Evolutionary conservation across 129 eudicot genomes (phyloP).

Genomic region (Tagetes erecta): DNA sequence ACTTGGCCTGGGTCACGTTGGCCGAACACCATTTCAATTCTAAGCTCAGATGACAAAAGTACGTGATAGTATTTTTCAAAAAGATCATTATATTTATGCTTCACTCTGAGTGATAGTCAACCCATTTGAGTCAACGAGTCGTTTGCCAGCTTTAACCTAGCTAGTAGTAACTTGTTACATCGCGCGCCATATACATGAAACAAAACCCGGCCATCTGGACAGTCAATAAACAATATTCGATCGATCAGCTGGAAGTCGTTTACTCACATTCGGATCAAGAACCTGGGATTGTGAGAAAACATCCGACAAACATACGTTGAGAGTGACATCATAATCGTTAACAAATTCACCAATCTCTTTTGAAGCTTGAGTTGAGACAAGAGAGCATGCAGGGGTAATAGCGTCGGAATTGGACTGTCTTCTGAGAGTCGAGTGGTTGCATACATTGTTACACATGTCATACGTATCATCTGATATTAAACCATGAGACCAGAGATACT

Average conservation of each 20-base stretch:
- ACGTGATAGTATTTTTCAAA: not conserved
- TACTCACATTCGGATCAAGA: slow-evolving; percentile 16
- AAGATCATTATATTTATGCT: not conserved
- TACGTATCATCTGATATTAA: slow-evolving; percentile 74
- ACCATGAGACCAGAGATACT: slow-evolving; percentile 89
- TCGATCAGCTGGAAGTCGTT: not conserved
- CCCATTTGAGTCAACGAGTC: not conserved
- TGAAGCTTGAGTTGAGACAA: slow-evolving; percentile 11
- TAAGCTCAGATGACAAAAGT: not conserved
- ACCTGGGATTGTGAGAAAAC: slow-evolving; percentile 13
- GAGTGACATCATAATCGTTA: slow-evolving; percentile 3
- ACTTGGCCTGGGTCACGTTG: not conserved
- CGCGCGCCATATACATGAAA: not conserved
- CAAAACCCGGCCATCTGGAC: not conserved
- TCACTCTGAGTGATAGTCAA: not conserved
- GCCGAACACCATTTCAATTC: not conserved
- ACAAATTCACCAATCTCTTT: slow-evolving; percentile 3
- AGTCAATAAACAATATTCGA: not conserved
- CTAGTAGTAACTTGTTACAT: not conserved
- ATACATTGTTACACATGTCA: slow-evolving; percentile 45
- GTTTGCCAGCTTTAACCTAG: not conserved
- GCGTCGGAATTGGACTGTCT: slow-evolving; percentile 1
- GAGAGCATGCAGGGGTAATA: slow-evolving; percentile 1
- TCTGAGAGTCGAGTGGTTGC: slow-evolving; percentile 67
- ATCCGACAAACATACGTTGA: slow-evolving; percentile 7